Conservation (phyloP, 306 rosid genomes). For the Albizia julibrissin region DNA sequence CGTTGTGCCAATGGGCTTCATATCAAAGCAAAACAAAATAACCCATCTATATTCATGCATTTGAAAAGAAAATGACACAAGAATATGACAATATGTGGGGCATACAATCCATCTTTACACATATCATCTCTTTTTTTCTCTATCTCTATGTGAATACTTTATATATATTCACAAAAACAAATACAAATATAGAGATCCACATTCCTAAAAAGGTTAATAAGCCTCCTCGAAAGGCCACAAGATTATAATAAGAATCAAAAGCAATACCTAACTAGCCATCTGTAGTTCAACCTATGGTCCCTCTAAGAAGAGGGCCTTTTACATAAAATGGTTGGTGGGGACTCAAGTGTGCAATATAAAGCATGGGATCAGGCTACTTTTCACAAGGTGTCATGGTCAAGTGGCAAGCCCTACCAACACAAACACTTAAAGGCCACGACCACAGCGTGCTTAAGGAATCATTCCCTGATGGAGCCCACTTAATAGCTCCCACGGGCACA, state of each 20-base stretch:
- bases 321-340: conserved; percentile 18
- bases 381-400: conserved; percentile 22
- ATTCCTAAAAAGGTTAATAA: not conserved
- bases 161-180: not conserved
- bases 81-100: not conserved
- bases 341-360: conserved; percentile 14
- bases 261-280: conserved; percentile 27
- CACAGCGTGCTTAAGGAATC: conserved; percentile 14
- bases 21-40: not conserved
- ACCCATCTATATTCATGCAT: not conserved
- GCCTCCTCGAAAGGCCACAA: not conserved
- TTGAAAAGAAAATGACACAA: not conserved
- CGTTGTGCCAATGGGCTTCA: conserved; percentile 6
- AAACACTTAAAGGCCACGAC: conserved; percentile 6
- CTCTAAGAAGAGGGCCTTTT: conserved; percentile 32
- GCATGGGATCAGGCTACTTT: conserved; percentile 28
- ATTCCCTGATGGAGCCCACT: not conserved
- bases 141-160: not conserved
- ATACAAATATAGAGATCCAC: not conserved
- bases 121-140: not conserved
- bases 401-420: conserved; percentile 19
- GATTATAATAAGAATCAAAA: conserved; percentile 29
- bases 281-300: not conserved
- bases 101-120: not conserved
- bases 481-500: conserved; percentile 23